Evolutionary conservation across 306 rosid species (phyloP).

Genomic region (Vigna trinervia): DNA sequence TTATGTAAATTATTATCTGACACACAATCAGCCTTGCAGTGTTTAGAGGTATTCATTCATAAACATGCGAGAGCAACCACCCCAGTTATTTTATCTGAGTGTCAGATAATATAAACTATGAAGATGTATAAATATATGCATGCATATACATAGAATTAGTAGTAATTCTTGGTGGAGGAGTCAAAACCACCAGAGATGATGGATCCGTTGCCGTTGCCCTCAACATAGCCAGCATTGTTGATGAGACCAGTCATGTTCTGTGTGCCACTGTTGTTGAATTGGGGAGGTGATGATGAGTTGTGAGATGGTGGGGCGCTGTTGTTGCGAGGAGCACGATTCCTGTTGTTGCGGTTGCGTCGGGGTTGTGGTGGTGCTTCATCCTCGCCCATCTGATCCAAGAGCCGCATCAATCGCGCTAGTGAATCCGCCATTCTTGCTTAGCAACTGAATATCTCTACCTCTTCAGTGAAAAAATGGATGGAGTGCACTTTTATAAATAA

Average conservation of each 20-base stretch:
- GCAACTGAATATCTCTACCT: neutral
- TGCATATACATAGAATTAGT: neutral
- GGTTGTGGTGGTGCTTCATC: neutral
- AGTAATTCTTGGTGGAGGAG: conserved; percentile 16
- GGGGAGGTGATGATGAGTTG: neutral
- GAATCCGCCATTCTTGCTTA: conserved; percentile 21
- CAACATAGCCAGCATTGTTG: conserved; percentile 41
- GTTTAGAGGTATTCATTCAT: neutral
- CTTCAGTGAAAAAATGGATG: neutral
- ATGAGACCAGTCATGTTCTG: conserved; percentile 41
- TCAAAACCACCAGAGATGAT: conserved; percentile 43
- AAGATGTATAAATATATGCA: neutral
- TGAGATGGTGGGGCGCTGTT: neutral
- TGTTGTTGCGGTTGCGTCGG: conserved; percentile 14
- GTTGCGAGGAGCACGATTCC: neutral
- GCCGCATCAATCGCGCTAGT: neutral
- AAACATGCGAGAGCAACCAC: neutral
- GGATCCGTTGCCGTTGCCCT: conserved; percentile 46
- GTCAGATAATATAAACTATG: neutral
- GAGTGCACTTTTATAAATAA: neutral
- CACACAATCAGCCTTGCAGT: neutral
- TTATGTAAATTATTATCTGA: neutral
- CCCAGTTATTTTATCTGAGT: neutral
- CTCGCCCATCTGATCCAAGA: neutral
- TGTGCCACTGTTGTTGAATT: conserved; percentile 20